Base-by-base conservation (phyloP, 1,139 yeast species). In the Meyerozyma guilliermondii region DNA sequence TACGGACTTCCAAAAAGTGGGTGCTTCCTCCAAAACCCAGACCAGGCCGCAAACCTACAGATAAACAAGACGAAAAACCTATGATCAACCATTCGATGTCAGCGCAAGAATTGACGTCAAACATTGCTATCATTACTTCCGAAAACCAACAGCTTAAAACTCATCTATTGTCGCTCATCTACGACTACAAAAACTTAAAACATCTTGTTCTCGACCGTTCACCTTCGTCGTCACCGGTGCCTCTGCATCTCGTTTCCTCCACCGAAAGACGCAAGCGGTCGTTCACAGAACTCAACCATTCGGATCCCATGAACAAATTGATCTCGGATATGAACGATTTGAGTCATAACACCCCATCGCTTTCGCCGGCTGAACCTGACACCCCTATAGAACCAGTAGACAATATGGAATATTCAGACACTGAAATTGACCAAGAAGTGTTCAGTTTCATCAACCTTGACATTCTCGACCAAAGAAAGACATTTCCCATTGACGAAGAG, bases 121-220 rank as follows among this genome's bases (percentile, higher is more conserved):
- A 60, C 47, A 65, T 71, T 40, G 50, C 57, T 17, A 43, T 53
- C 17, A 57, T 71, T 14, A 68, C 65, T 34, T 46, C 53, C 18
- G 78, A 72, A 51, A 72, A 72, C 49, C 48, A 53, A 39, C 60
- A 59, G 23, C 62, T 72, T 43, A 72, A 72, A 45, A 50, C 62
- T 8, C 62, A 65, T 43, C 55, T 72, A 35, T 58, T 72, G 37
- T 56, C 63, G 36, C 59, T 71, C 43, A 71, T 72, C 30, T 67
- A 71, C 43, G 76, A 71, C 45, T 72, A 71, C 53, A 70, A 70
- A 49, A 58, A 63, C 39, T 58, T 72, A 48, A 63, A 65, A 45
- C 59, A 58, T 39, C 54, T 60, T 48, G 73, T 71, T 24, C 55
- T 62, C 40, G 54, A 59, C 41, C 52, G 54, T 33, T 41, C 39